Conservation (phyloP, 2,329 filamentous ascomycete species). For the Aureobasidium melanogenum region DNA sequence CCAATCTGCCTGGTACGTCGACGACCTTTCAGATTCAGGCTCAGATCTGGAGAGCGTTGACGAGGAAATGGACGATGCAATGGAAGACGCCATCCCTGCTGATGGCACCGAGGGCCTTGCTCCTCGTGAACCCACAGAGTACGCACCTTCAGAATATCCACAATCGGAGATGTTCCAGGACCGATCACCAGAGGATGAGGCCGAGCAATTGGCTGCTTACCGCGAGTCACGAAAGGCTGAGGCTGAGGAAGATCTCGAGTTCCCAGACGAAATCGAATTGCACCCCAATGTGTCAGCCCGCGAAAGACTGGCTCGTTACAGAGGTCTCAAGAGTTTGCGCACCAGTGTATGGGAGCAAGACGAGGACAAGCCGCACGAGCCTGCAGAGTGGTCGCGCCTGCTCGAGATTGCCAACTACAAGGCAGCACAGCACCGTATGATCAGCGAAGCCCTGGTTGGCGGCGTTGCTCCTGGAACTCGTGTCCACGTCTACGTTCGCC, state of each 20-base stretch:
- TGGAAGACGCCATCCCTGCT: conserved; percentile 54
- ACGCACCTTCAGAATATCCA: conserved; percentile 73
- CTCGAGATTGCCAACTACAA: conserved; percentile 87
- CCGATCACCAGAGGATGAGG: conserved; percentile 71
- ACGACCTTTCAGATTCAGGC: conserved; percentile 70
- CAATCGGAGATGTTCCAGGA: conserved; percentile 88
- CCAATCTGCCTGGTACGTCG: conserved; percentile 88
- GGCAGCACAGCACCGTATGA: conserved; percentile 64
- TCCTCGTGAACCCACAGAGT: conserved; percentile 48
- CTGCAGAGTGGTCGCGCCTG: conserved; percentile 79
- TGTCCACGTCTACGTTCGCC: conserved; percentile 67
- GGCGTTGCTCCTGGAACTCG: conserved; percentile 77
- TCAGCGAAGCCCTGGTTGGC: conserved; percentile 78
- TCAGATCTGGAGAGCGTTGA: conserved; percentile 66
- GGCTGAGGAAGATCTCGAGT: conserved; percentile 83
- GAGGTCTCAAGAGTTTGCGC: conserved; percentile 84
- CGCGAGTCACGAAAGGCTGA: conserved; percentile 69
- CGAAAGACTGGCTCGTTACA: conserved; percentile 76
- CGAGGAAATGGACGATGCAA: conserved; percentile 48
- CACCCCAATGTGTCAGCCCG: conserved; percentile 78
- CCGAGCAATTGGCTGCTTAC: conserved; percentile 72
- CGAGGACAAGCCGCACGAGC: conserved; percentile 79
- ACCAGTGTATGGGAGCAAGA: conserved; percentile 82
- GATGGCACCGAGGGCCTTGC: conserved; percentile 68
- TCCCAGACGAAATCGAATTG: conserved; percentile 94